Evolutionary conservation across 345 rosid species (phyloP), one percentile per base, ranked within the genome.

Genomic region (Bruguiera sexangula): DNA sequence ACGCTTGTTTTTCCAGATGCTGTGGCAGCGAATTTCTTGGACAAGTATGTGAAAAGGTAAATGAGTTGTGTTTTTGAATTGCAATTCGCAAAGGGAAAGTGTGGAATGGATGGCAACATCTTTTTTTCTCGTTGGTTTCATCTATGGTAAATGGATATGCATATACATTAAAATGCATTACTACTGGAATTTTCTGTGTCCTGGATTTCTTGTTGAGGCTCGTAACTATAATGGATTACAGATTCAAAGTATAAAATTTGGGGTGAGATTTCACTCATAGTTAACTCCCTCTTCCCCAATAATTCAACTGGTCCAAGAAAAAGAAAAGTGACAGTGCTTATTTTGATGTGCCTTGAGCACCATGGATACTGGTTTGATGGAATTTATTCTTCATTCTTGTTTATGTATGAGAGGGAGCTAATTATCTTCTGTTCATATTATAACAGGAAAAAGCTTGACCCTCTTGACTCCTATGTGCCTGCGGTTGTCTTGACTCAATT

Each of bases 381-480:
- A 56, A 56, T 56, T 8, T 15, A 43, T 9, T 10, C 31, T 48
- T 48, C 16, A 9, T 22, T n/a, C 9, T 16, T 36, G 36, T 24
- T 5, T 32, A 6, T 67, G 36, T 29, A 24, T 24, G 19, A 21
- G 2, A 8, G 30, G 16, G 11, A 56, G 29, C 29, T 10, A 22
- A 27, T 24, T 19, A 18, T 69, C n/a, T 68, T 51, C 29, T 61
- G 27, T 24, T 22, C 30, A 39, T 55, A 30, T 66, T 74, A 39
- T 43, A 63, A 62, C 82, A 93, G 92, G 86, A 94, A 94, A 75
- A 85, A 81, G 79, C 96, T 91, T 62, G 96, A 91, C 72, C 97
- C 98, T 24, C 79, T 94, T 27, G 96, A 84, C 70, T 83, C 81
- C 69, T 88, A 86, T 74, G 85, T 89, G 50, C 96, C 96, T 69